Base-by-base conservation (phyloP, 2,329 filamentous ascomycete species). In the Exophiala lecanii-corni region DNA sequence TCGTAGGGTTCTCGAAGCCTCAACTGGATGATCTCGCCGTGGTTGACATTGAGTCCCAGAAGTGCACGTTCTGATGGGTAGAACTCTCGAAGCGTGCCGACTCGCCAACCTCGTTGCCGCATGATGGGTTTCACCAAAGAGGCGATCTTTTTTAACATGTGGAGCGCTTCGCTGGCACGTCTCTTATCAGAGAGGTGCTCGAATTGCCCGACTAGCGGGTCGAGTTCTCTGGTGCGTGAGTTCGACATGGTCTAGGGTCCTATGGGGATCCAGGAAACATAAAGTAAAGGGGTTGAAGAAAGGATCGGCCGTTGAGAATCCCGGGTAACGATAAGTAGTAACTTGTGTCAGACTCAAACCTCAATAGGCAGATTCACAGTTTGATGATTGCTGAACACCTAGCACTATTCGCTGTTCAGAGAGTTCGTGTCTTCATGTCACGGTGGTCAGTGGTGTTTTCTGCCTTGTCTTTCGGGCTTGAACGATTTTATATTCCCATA, bases 51-150 rank as follows among this genome's bases (percentile, higher is more conserved):
- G 18, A 95, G 67, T 74, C 86, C 89, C 30, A 94, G 68, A 2
- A 95, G 71, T 53, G 84, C 85, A 21, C 71, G 66, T 55, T 92
- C 75, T 9, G 79, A 71, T 1, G 91, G 91, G 47, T 86, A 85
- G 66, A 97, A 95, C 62, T 97, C 91, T 36, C 82, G 80, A 12
- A 97, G 74, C 36, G 85, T 78, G 19, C 76, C 74, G 23, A 97
- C 86, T 50, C 73, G 82, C 86, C 89, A 97, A 42, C 75, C 75
- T 32, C 86, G 79, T 36, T 87, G 87, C 52, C 88, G 77, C 89
- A 97, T 97, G 50, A 97, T 86, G 13, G 91, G 91, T 63, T 95
- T 96, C 49, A 96, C 89, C 44, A 94, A 67, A 18, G 89, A 94
- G 2, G 88, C 88, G 30, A 94, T 75, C 64, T 85, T 89, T 57